These are phyloP conservation scores for Penicillium cinerascens DNA, from an alignment of 495 filamentous ascomycete species.

Conservation along the genomic window DNA sequence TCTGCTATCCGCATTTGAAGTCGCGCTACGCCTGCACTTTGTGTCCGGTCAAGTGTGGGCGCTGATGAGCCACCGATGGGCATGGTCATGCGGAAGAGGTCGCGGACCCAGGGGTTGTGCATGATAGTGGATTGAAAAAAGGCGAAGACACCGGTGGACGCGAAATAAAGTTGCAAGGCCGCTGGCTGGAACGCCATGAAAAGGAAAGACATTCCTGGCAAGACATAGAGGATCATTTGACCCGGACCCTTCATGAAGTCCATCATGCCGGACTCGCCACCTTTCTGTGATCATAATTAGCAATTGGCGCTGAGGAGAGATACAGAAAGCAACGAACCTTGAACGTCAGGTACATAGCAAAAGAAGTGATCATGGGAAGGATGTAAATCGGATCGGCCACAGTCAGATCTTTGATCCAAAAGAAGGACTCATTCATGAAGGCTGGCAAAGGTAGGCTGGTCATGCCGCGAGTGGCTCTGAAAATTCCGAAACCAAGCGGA, in stretches of 20 bases:
- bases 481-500: constrained; percentile 74
- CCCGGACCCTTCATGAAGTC: constrained; percentile 27
- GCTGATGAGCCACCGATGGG: background rate
- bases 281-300: constrained; percentile 36
- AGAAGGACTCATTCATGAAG: constrained; percentile 60
- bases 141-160: constrained; percentile 52
- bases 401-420: constrained; percentile 81
- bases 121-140: constrained; percentile 56
- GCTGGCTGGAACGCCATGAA: constrained; percentile 65
- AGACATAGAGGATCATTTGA: constrained; percentile 50
- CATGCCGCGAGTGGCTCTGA: constrained; percentile 74
- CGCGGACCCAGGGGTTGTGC: constrained; percentile 26
- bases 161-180: constrained; percentile 70
- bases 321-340: constrained; percentile 45
- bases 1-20: background rate
- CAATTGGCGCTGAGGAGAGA: background rate
- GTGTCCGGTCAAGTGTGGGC: background rate
- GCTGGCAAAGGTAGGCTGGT: constrained; percentile 72
- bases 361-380: constrained; percentile 57
- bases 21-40: background rate
- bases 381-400: constrained; percentile 70
- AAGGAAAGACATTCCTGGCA: constrained; percentile 59
- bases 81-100: constrained; percentile 22
- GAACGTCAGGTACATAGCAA: constrained; percentile 50
- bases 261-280: constrained; percentile 47